Evolutionary conservation across 1,284 basidiomycete genomes (phyloP).

Genomic region (Cutaneotrichosporon cavernicola): DNA sequence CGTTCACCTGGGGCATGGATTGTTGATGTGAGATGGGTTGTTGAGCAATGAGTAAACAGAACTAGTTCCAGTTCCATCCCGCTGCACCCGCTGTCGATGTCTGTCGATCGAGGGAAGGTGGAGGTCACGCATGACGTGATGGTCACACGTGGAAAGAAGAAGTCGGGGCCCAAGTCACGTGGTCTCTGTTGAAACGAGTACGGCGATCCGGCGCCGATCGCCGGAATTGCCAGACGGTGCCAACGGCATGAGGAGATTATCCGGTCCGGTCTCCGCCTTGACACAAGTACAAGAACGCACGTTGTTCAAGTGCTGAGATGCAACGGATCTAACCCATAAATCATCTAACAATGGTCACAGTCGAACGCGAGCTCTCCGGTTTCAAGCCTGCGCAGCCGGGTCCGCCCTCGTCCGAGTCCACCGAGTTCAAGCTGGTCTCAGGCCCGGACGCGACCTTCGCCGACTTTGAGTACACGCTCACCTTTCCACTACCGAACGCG

Average conservation of each 20-base stretch:
- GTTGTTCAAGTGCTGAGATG: background rate
- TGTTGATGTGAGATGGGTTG: constrained; percentile 1
- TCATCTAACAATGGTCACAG: constrained; percentile 23
- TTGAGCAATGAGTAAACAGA: background rate
- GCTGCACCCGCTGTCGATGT: background rate
- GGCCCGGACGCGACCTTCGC: constrained; percentile 26
- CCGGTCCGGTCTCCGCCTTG: background rate
- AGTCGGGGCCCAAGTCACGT: no score
- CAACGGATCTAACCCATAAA: background rate
- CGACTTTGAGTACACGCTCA: constrained; percentile 46
- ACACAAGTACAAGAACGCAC: background rate
- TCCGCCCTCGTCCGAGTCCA: background rate
- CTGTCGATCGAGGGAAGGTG: background rate
- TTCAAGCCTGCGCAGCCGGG: constrained; percentile 17
- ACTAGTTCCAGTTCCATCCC: background rate
- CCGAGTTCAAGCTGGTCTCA: constrained; percentile 34
- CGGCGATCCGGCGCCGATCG: constrained; percentile 8
- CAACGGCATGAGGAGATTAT: background rate
- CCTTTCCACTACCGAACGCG: constrained; percentile 44
- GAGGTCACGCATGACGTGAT: background rate
- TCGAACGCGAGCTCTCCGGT: constrained; percentile 32
- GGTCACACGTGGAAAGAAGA: no score
- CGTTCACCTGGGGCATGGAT: constrained; percentile 5
- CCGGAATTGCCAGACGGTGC: background rate
- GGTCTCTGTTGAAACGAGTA: background rate